phyloP scores from a whole-genome alignment of 805 yeast genomes.

The Yarrowia divulgata region DNA sequence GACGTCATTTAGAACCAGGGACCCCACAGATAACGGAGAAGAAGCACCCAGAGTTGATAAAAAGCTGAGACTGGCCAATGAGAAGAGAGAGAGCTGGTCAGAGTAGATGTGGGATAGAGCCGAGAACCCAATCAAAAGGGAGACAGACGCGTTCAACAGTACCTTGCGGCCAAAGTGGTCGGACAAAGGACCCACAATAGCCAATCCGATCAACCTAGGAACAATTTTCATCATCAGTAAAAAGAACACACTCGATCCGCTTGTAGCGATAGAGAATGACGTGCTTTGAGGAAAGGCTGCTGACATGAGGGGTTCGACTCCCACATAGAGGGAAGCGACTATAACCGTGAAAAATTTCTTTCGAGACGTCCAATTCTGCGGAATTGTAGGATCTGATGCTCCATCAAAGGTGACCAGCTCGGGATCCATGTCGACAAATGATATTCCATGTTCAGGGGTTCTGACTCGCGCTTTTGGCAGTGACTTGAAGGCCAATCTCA shows the following conservation, averaged over 20 bases:
- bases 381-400: not conserved
- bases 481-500: not conserved
- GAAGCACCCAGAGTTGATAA: slow-evolving; percentile 9
- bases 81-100: not conserved
- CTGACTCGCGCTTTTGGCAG: not conserved
- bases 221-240: slow-evolving; percentile 5
- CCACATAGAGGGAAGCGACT: not conserved
- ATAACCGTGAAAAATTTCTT: slow-evolving; percentile 3
- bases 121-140: not conserved
- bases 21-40: not conserved
- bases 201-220: not conserved
- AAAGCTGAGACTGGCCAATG: not conserved
- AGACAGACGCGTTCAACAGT: not conserved
- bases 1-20: not conserved
- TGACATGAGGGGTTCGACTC: slow-evolving; percentile 8
- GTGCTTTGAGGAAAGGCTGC: slow-evolving; percentile 14
- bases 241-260: not conserved
- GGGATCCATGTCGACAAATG: not conserved
- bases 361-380: not conserved
- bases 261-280: not conserved
- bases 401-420: not conserved
- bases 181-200: not conserved
- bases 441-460: not conserved
- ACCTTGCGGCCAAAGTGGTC: slow-evolving; percentile 3
- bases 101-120: not conserved